These are phyloP conservation scores for Dendrostoma leiphaemia DNA, from an alignment of 2,329 filamentous ascomycete genomes.

Conservation along the genomic window DNA sequence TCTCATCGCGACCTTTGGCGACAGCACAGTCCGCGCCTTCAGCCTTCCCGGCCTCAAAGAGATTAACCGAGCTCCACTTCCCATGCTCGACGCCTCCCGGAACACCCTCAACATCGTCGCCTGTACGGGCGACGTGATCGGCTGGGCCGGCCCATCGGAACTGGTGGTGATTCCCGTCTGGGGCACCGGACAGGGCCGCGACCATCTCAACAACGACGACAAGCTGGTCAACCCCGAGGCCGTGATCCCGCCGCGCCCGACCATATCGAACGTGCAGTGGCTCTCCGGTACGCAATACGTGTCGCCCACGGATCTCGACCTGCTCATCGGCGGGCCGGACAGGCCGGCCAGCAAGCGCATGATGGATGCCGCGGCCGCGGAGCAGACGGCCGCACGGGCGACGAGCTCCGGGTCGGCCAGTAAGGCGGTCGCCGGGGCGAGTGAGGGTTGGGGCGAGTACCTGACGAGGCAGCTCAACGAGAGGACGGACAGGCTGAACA, in stretches of 20 bases:
- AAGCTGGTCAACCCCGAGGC: slow-evolving; percentile 76
- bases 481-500: slow-evolving; percentile 79
- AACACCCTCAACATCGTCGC: slow-evolving; percentile 69
- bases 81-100: slow-evolving; percentile 72
- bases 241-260: slow-evolving; percentile 74
- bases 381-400: slow-evolving; percentile 55
- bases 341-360: slow-evolving; percentile 86
- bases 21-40: slow-evolving; percentile 75
- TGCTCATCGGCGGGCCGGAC: slow-evolving; percentile 85
- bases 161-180: slow-evolving; percentile 80
- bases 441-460: slow-evolving; percentile 74
- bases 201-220: slow-evolving; percentile 57
- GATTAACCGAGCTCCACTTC: slow-evolving; percentile 65
- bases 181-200: slow-evolving; percentile 67
- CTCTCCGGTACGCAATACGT: slow-evolving; percentile 92
- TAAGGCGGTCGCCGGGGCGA: slow-evolving; percentile 26
- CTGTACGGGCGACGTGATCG: slow-evolving; percentile 76
- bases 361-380: slow-evolving; percentile 74
- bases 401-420: slow-evolving; percentile 27
- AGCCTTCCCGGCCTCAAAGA: slow-evolving; percentile 88
- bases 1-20: slow-evolving; percentile 80
- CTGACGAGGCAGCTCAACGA: slow-evolving; percentile 86
- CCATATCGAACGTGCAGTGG: slow-evolving; percentile 95
- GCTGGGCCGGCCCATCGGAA: slow-evolving; percentile 87
- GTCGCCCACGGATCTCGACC: slow-evolving; percentile 80